These are phyloP conservation scores for Sonneratia alba DNA, from an alignment of 345 rosid species.

Conservation along the genomic window DNA sequence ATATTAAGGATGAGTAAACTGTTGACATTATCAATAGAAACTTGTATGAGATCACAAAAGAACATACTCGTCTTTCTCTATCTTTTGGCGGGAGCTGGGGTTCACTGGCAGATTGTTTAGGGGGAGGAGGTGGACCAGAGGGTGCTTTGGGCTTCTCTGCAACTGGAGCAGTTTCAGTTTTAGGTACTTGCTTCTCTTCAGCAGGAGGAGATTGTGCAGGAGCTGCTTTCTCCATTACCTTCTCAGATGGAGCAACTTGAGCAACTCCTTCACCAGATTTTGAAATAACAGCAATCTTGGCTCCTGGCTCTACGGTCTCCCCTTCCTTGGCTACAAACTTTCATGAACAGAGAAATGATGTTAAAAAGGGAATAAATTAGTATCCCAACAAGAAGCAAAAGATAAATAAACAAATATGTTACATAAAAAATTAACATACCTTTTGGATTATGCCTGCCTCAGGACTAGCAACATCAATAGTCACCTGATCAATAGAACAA, in stretches of 20 bases:
- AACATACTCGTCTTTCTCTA: slow-evolving; percentile 84
- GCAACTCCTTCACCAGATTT: slow-evolving; percentile 70
- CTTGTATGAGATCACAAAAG: neutral
- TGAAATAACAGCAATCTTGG: slow-evolving; percentile 69
- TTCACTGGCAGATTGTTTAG: slow-evolving; percentile 61
- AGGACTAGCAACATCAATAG: slow-evolving; percentile 80
- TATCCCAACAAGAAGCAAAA: neutral
- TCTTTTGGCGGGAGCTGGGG: slow-evolving; percentile 99
- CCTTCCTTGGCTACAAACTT: slow-evolving; percentile 92
- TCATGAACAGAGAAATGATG: slow-evolving; percentile 4
- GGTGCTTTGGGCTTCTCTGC: slow-evolving; percentile 42
- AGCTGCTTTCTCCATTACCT: slow-evolving; percentile 36
- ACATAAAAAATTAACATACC: neutral
- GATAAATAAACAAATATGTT: neutral
- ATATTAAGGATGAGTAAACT: neutral
- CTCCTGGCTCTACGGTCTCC: slow-evolving; percentile 90
- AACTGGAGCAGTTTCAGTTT: slow-evolving; percentile 34
- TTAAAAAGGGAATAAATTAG: neutral
- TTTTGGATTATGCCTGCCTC: slow-evolving; percentile 56
- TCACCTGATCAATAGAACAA: slow-evolving; percentile 34
- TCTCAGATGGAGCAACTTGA: slow-evolving; percentile 77
- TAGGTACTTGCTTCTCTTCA: slow-evolving; percentile 34
- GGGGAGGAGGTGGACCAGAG: slow-evolving; percentile 37
- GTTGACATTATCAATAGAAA: neutral
- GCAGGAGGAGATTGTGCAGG: slow-evolving; percentile 30